Conservation (phyloP, 202 grass and related monocot species). For the Schoenoplectus tabernaemontani region DNA sequence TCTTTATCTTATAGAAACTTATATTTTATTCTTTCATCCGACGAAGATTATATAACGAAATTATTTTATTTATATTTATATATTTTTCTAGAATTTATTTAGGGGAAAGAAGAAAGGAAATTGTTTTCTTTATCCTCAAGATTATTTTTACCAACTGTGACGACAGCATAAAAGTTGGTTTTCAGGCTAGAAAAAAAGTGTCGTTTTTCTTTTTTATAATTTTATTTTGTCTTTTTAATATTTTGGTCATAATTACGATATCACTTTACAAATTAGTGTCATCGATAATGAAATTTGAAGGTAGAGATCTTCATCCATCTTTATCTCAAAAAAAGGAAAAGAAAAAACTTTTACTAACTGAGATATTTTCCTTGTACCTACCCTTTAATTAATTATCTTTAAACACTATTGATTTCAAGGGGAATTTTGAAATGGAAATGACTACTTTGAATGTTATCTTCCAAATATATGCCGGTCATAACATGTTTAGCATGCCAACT, state of each 20-base stretch:
- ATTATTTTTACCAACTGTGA: too few species aligned
- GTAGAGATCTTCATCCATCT: too few species aligned
- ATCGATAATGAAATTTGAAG: too few species aligned
- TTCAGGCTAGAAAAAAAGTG: too few species aligned
- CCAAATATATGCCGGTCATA: not conserved
- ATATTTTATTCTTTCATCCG: too few species aligned
- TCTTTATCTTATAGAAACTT: too few species aligned
- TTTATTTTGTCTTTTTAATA: too few species aligned
- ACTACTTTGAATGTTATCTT: not conserved
- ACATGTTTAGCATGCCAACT: constrained; percentile 3
- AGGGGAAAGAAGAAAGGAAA: not conserved
- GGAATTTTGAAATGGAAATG: not conserved
- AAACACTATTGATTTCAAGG: not conserved
- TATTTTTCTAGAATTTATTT: not conserved
- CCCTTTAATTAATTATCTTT: not conserved
- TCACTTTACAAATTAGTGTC: too few species aligned
- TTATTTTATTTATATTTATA: not conserved
- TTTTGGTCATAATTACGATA: too few species aligned
- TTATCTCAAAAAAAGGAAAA: not conserved
- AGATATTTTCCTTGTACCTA: not conserved
- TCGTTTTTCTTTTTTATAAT: too few species aligned
- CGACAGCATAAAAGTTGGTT: too few species aligned
- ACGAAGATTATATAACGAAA: not conserved
- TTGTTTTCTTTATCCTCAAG: too few species aligned
- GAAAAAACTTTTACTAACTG: not conserved